Percentiles rank a stretch among this genome's conserved stretches.
phyloP scores from a whole-genome alignment of 805 yeast genomes.

The Candida michaelii region DNA sequence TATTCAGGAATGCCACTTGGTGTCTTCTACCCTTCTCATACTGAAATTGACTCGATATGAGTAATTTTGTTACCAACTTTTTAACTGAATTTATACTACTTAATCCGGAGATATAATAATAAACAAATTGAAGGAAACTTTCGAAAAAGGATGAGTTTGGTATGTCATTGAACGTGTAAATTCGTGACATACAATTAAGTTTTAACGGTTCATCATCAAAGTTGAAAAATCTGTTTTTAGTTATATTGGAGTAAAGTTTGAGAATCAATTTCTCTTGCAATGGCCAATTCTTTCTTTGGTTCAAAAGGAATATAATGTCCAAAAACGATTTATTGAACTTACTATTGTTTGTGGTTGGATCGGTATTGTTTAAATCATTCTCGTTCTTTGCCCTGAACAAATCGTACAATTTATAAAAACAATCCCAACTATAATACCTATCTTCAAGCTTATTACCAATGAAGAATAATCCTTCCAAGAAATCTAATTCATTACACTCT shows the following conservation, averaged over 20 bases:
- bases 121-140: conserved; percentile 34
- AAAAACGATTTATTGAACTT: conserved; percentile 18
- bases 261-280: conserved; percentile 29
- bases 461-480: conserved; percentile 13
- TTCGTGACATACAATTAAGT: conserved; percentile 13
- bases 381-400: conserved; percentile 9
- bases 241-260: conserved; percentile 28
- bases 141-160: conserved; percentile 34
- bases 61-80: conserved; percentile 33
- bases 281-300: conserved; percentile 20
- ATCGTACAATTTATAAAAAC: conserved; percentile 23
- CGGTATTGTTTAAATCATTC: no score
- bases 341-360: conserved; percentile 13
- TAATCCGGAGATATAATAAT: conserved; percentile 30
- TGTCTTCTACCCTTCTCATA: conserved; percentile 27
- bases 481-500: neutral
- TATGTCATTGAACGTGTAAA: conserved; percentile 27
- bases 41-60: conserved; percentile 37
- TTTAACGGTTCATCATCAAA: conserved; percentile 36
- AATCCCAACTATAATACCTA: conserved; percentile 22
- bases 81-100: conserved; percentile 21
- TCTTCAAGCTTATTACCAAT: conserved; percentile 9
- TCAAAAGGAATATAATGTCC: conserved; percentile 26
- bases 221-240: conserved; percentile 34
- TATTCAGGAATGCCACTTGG: conserved; percentile 33